Percentiles rank a stretch among this genome's conserved stretches.
These are phyloP conservation scores for Quercus berberidifolia DNA, from an alignment of 306 rosid species.

Conservation along the genomic window DNA sequence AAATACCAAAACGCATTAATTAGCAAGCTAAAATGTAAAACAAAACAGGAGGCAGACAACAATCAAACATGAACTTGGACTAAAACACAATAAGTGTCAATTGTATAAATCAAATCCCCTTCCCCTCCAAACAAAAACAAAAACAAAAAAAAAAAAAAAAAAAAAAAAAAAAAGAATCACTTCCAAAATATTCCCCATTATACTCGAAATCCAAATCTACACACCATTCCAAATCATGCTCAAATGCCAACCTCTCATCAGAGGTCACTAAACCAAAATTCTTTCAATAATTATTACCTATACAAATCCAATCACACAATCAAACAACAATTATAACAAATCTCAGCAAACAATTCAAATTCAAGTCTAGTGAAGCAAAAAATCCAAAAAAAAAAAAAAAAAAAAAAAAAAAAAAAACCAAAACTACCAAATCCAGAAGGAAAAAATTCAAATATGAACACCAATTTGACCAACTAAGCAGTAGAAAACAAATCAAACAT, in stretches of 20 bases:
- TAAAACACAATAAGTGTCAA: neutral
- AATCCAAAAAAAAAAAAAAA: too few relatives aligned
- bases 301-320: neutral
- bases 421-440: neutral
- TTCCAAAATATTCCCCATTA: neutral
- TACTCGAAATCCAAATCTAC: neutral
- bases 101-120: neutral
- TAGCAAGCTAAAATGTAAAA: neutral
- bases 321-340: neutral
- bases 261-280: neutral
- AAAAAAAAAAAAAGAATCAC: neutral
- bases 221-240: neutral
- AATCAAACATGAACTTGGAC: neutral
- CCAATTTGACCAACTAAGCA: slow-evolving; percentile 7
- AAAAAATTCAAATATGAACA: neutral
- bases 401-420: neutral
- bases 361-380: neutral
- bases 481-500: neutral
- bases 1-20: neutral
- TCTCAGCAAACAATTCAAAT: neutral
- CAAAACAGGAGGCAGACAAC: neutral
- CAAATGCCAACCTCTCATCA: neutral
- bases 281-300: neutral
- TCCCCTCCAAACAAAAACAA: too few relatives aligned
- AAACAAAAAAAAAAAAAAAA: too few relatives aligned